Base-by-base conservation (phyloP, 139 green algal species). In the Micromonas pusilla region DNA sequence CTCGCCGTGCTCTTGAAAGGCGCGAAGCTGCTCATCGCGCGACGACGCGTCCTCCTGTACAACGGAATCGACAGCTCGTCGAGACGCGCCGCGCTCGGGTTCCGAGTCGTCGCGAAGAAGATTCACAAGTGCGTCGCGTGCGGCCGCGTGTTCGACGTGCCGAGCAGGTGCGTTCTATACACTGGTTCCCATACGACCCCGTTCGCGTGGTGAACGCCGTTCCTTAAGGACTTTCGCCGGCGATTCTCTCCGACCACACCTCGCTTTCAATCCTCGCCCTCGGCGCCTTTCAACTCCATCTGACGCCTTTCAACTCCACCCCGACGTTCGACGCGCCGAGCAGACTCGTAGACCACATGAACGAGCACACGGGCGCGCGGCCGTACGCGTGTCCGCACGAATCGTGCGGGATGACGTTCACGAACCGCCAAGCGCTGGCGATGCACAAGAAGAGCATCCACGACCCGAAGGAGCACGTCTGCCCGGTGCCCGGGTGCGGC, bases 401-500 rank as follows among this genome's bases (percentile, higher is more conserved):
- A 19, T 64, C 39, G 33, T 84, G 80, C 53, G 67, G 77, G n/a
- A 19, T 52, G 66, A 23, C 23, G 34, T 84, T 84, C 67, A n/a
- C 45, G 37, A 83, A 30, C 30, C 81, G 81, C 53, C 33, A 57
- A 45, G n/a, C 73, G 36, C 78, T 84, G n/a, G 45, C 66, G 1
- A 66, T 66, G 2, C 80, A 84, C 39, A 38, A 82, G 32, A 84
- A 84, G 67, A 84, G 73, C 64, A n/a, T n/a, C n/a, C n/a, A n/a
- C n/a, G 77, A 84, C 66, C 16, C 45, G 45, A 57, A 57, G 45
- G 45, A 57, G 45, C 16, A 23, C 45, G 45, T 16, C 45, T 70
- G 63, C 19, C 26, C 26, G 26, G 63, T 16, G 9, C 63, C 63
- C 63, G 63, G 63, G 13, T 70, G 63, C 63, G 19, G 19, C 63